Evolutionary conservation across 768 basidiomycete genomes (phyloP).

Genomic region (Pleurotus eryngii): DNA sequence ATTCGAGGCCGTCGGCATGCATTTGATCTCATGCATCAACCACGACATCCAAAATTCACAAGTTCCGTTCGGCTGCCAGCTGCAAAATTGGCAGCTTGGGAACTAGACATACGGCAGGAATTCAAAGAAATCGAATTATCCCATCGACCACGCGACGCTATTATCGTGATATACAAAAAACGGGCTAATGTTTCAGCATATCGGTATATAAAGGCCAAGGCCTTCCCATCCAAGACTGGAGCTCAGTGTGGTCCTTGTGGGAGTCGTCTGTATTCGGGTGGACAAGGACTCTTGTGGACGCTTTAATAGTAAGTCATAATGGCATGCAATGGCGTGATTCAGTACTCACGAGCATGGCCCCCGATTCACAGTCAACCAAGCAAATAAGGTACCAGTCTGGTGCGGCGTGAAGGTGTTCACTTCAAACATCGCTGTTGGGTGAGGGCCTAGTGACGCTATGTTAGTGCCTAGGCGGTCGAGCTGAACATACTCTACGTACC

Average conservation of each 20-base stretch:
- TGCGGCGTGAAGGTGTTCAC: slow-evolving; percentile 65
- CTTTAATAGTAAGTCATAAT: slow-evolving; percentile 4
- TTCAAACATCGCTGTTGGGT: slow-evolving; percentile 72
- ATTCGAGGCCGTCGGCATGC: neutral
- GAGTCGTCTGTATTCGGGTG: slow-evolving; percentile 66
- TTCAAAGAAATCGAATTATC: too few species aligned
- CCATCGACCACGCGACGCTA: too few species aligned
- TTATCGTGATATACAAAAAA: too few species aligned
- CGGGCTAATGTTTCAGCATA: slow-evolving; percentile 23
- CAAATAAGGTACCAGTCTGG: slow-evolving; percentile 66
- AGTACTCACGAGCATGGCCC: slow-evolving; percentile 66
- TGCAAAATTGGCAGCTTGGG: too few species aligned
- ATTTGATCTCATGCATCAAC: neutral
- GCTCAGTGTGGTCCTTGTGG: slow-evolving; percentile 59
- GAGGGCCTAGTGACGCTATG: slow-evolving; percentile 41
- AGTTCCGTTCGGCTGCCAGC: too few species aligned
- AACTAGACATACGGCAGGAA: too few species aligned
- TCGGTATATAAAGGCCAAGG: slow-evolving; percentile 53
- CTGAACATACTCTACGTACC: slow-evolving; percentile 33
- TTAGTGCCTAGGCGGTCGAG: neutral
- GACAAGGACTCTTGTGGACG: slow-evolving; percentile 50
- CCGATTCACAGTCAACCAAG: slow-evolving; percentile 64
- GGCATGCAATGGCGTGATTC: slow-evolving; percentile 1
- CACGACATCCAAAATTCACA: neutral
- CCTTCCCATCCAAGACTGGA: slow-evolving; percentile 63